Evolutionary conservation across 192 early-diverging fungal genomes (phyloP).

Genomic region (Fimicolochytrium jonesii): DNA sequence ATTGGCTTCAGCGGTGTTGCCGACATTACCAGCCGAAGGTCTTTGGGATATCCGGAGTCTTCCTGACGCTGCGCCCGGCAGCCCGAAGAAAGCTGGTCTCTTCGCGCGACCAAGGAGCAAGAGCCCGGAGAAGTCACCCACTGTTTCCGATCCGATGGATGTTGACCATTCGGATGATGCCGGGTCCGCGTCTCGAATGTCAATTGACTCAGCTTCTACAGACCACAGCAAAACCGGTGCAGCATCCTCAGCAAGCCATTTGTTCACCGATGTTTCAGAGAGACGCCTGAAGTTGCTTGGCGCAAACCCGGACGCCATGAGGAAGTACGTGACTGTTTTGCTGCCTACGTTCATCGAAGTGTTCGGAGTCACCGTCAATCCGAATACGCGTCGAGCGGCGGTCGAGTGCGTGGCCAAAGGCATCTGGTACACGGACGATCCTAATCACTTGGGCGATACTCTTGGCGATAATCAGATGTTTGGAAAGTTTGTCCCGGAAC

Average conservation of each 20-base stretch:
- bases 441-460: slow-evolving; percentile 35
- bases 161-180: too few species aligned
- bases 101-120: too few species aligned
- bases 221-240: too few species aligned
- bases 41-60: slow-evolving; percentile 29
- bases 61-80: too few species aligned
- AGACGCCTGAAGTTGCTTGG: slow-evolving; percentile 5
- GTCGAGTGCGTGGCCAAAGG: slow-evolving; percentile 56
- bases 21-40: slow-evolving; percentile 49
- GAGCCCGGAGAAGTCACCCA: too few species aligned
- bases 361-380: slow-evolving; percentile 63
- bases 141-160: too few species aligned
- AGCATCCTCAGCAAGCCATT: too few species aligned
- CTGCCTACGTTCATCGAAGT: slow-evolving; percentile 71
- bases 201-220: background rate
- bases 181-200: too few species aligned
- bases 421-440: slow-evolving; percentile 42
- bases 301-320: background rate
- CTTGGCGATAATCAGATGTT: slow-evolving; percentile 42
- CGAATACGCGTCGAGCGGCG: slow-evolving; percentile 46
- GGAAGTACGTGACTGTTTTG: slow-evolving; percentile 23
- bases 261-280: too few species aligned
- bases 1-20: slow-evolving; percentile 55
- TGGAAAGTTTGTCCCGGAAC: slow-evolving; percentile 50
- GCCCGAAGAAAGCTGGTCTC: too few species aligned